Evolutionary conservation across 768 basidiomycete species (phyloP).

Genomic region (Sistotremastrum suecicum): DNA sequence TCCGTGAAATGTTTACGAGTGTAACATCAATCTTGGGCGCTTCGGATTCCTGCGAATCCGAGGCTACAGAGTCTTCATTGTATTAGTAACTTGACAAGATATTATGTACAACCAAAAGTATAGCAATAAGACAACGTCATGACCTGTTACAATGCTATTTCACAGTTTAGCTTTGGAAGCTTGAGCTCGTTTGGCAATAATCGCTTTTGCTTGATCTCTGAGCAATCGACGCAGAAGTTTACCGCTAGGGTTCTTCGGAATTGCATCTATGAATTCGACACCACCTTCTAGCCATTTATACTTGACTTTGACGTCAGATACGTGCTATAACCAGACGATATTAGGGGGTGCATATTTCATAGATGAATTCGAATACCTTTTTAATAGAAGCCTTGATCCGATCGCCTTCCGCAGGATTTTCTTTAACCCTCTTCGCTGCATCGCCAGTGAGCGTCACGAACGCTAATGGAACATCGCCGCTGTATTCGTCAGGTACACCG

Average conservation of each 20-base stretch:
- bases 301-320: conserved; percentile 10
- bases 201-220: conserved; percentile 31
- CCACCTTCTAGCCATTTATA: conserved; percentile 51
- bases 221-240: conserved; percentile 38
- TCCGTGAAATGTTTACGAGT: conserved; percentile 72
- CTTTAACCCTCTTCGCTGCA: conserved; percentile 22
- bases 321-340: conserved; percentile 1
- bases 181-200: too few relatives aligned
- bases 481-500: conserved; percentile 7
- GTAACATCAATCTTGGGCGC: conserved; percentile 13
- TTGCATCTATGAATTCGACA: conserved; percentile 36
- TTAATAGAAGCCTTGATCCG: conserved; percentile 31
- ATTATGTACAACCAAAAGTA: neutral
- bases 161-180: too few relatives aligned
- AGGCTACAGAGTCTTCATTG: neutral
- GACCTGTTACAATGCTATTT: too few relatives aligned
- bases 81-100: neutral
- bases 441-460: conserved; percentile 40
- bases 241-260: conserved; percentile 54
- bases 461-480: conserved; percentile 56
- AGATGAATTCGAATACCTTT: conserved; percentile 31
- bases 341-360: neutral
- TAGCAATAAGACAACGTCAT: too few relatives aligned
- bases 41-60: neutral
- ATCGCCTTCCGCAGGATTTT: conserved; percentile 19